These are phyloP conservation scores for Fusarium secorum DNA, from an alignment of 2,329 filamentous ascomycete genomes.

Conservation along the genomic window DNA sequence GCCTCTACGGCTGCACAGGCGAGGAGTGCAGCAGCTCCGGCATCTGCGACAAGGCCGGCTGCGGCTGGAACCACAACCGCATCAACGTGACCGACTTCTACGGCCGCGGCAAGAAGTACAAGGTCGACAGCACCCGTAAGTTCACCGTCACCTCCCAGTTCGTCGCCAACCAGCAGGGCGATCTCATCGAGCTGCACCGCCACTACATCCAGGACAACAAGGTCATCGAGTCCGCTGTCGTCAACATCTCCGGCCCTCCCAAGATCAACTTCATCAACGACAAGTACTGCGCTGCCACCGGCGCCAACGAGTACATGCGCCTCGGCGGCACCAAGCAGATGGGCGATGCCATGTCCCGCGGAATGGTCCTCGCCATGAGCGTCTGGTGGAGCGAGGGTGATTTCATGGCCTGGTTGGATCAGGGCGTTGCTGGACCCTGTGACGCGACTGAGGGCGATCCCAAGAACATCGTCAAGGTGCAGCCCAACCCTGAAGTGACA, in stretches of 20 bases:
- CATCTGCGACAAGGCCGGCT: conserved; percentile 55
- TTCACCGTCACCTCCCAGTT: conserved; percentile 62
- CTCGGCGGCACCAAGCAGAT: conserved; percentile 55
- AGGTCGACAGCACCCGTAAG: conserved; percentile 49
- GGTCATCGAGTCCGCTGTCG: conserved; percentile 30
- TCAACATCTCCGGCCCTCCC: conserved; percentile 35
- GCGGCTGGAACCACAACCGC: conserved; percentile 54
- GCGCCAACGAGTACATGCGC: conserved; percentile 43
- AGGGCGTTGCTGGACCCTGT: conserved; percentile 58
- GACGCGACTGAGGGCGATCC: conserved; percentile 62
- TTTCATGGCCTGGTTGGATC: conserved; percentile 63
- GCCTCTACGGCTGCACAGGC: conserved; percentile 55
- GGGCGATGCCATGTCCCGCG: conserved; percentile 55
- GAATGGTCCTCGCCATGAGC: conserved; percentile 61
- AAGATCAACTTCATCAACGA: conserved; percentile 50
- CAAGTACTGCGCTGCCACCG: conserved; percentile 46
- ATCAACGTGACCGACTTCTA: conserved; percentile 44
- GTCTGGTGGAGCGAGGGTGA: conserved; percentile 63
- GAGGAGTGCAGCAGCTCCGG: conserved; percentile 49
- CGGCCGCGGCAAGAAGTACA: conserved; percentile 41
- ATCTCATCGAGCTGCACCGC: conserved; percentile 58
- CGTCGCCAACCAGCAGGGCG: conserved; percentile 47
- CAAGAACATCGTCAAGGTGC: conserved; percentile 53
- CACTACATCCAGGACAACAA: conserved; percentile 53
- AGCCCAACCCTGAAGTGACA: conserved; percentile 58